These are phyloP conservation scores for Brassica balearica DNA, from an alignment of 441 rosid species.

Conservation along the genomic window DNA sequence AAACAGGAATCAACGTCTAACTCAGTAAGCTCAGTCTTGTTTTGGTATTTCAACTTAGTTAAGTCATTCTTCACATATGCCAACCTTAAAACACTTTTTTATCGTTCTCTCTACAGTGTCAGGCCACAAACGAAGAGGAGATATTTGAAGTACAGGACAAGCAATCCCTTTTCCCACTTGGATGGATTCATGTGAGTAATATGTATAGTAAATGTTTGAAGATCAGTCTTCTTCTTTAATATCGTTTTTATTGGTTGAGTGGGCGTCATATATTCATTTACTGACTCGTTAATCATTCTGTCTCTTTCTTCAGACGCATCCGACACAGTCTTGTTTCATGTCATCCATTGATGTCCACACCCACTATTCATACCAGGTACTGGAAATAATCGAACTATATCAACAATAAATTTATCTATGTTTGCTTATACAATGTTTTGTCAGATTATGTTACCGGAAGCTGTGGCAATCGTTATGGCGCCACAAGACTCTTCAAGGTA, in stretches of 20 bases:
- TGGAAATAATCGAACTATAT: background rate
- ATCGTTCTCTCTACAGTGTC: constrained; percentile 63
- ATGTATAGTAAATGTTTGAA: background rate
- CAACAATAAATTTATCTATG: background rate
- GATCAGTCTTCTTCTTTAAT: background rate
- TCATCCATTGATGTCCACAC: constrained; percentile 97
- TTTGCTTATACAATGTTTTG: constrained; percentile 13
- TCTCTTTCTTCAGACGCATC: constrained; percentile 84
- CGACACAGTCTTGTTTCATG: constrained; percentile 99
- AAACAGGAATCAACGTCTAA: constrained; percentile 96
- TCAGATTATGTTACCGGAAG: constrained; percentile 96
- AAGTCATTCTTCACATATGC: background rate
- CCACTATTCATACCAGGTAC: constrained; percentile 96
- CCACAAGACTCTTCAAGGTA: constrained; percentile 84
- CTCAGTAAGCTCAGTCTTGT: constrained; percentile 62
- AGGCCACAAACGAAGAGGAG: constrained; percentile 96
- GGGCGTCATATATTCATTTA: background rate
- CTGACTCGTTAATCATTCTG: constrained; percentile 15
- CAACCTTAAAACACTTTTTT: background rate
- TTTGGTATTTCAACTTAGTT: constrained; percentile 9
- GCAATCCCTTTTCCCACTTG: constrained; percentile 91
- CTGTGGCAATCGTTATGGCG: constrained; percentile 99
- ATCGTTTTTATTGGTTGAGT: background rate
- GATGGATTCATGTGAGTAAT: constrained; percentile 97
- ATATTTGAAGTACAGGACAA: constrained; percentile 98